Conservation (phyloP, 2,329 filamentous ascomycete species). For the Amauroascus verrucosus region DNA sequence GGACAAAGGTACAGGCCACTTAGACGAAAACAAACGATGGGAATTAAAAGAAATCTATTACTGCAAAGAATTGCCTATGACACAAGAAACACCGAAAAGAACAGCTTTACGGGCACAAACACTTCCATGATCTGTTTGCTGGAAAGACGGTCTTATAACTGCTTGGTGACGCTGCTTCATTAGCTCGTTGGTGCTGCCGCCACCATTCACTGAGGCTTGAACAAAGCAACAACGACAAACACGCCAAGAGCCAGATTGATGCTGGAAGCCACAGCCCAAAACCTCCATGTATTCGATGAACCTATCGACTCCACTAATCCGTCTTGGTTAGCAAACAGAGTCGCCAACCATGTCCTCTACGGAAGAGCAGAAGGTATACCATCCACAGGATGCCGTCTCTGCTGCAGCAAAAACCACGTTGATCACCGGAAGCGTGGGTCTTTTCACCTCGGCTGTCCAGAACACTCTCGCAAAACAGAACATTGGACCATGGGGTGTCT, state of each 20-base stretch:
- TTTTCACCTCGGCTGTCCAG: slow-evolving; percentile 66
- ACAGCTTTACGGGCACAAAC: too few relatives aligned
- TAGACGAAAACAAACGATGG: background rate
- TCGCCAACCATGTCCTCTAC: slow-evolving; percentile 38
- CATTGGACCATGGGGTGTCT: slow-evolving; percentile 66
- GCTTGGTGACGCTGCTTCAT: too few relatives aligned
- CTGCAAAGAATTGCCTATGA: background rate
- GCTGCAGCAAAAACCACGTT: slow-evolving; percentile 54
- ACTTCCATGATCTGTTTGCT: too few relatives aligned
- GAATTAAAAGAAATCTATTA: background rate
- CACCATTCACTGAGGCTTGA: too few relatives aligned
- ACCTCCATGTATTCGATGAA: background rate
- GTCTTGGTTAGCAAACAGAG: background rate
- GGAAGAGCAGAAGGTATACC: slow-evolving; percentile 47
- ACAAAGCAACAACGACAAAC: background rate
- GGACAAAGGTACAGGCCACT: background rate
- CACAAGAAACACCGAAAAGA: too few relatives aligned
- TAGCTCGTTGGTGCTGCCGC: too few relatives aligned
- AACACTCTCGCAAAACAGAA: slow-evolving; percentile 80
- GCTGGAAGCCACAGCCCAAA: background rate
- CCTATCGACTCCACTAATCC: background rate
- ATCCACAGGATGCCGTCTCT: slow-evolving; percentile 64
- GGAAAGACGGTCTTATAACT: too few relatives aligned
- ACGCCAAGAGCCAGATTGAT: background rate
- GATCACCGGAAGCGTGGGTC: slow-evolving; percentile 56